A percentile compares a stretch with the other conserved stretches of the same genome.
Evolutionary conservation across 805 yeast species (phyloP).

Genomic region (Kazachstania viticola): DNA sequence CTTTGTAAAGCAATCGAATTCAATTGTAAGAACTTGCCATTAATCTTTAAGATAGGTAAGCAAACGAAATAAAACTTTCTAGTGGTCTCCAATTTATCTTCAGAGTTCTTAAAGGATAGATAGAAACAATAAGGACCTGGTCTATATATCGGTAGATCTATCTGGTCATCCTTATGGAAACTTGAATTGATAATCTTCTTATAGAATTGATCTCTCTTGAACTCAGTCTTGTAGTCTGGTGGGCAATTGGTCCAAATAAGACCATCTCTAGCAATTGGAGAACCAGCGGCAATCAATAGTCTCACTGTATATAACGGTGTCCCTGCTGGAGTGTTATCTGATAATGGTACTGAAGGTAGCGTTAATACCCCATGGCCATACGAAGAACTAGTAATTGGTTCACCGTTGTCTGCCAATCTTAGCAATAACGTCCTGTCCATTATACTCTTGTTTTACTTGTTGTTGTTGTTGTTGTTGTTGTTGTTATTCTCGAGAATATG

Average conservation of each 20-base stretch:
- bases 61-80: constrained; percentile 63
- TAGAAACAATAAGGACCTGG: constrained; percentile 81
- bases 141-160: constrained; percentile 47
- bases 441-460: too few species aligned
- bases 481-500: too few species aligned
- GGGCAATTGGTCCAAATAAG: constrained; percentile 68
- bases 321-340: constrained; percentile 27
- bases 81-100: constrained; percentile 35
- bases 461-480: too few species aligned
- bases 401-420: constrained; percentile 27
- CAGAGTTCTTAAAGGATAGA: constrained; percentile 39
- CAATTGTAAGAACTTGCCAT: constrained; percentile 48
- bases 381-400: constrained; percentile 22
- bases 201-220: constrained; percentile 46
- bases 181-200: constrained; percentile 40
- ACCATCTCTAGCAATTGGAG: constrained; percentile 61
- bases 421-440: constrained; percentile 26
- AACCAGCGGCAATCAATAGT: constrained; percentile 63
- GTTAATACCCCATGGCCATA: constrained; percentile 30
- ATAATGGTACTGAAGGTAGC: constrained; percentile 30
- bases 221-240: constrained; percentile 29
- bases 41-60: constrained; percentile 59
- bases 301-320: constrained; percentile 40
- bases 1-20: constrained; percentile 76
- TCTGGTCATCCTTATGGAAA: constrained; percentile 49